Evolutionary conservation across 371 early-diverging fungal genomes (phyloP).

Genomic region (Rhizopus stolonifer): DNA sequence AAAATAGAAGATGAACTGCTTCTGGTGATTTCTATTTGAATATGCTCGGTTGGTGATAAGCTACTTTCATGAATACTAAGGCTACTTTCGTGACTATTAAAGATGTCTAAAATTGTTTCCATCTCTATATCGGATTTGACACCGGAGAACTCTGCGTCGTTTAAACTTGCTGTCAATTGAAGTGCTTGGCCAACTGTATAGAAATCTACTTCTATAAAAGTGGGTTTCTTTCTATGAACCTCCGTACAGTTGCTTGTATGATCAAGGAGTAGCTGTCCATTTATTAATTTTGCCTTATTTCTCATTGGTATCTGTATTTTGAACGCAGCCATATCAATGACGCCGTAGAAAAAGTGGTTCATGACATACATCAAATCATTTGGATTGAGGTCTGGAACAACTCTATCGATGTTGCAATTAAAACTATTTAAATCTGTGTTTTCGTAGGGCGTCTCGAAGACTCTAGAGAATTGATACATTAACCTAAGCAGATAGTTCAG

Average conservation of each 20-base stretch:
- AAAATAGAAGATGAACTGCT: background rate
- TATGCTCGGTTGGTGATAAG: conserved; percentile 7
- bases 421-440: conserved; percentile 30
- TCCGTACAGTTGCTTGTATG: conserved; percentile 41
- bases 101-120: background rate
- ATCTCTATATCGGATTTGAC: background rate
- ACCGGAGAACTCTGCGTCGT: conserved; percentile 43
- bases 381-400: conserved; percentile 17
- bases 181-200: conserved; percentile 59
- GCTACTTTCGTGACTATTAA: too few relatives aligned
- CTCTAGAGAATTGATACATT: conserved; percentile 47
- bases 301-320: conserved; percentile 36
- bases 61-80: background rate
- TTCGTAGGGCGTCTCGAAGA: conserved; percentile 59
- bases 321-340: conserved; percentile 24
- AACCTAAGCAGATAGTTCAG: conserved; percentile 33
- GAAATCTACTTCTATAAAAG: conserved; percentile 74
- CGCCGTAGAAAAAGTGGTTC: conserved; percentile 57
- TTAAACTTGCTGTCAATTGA: conserved; percentile 49
- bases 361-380: conserved; percentile 50
- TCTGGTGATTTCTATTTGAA: conserved; percentile 9
- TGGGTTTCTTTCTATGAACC: conserved; percentile 51
- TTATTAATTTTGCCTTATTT: conserved; percentile 37
- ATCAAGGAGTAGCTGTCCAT: conserved; percentile 25
- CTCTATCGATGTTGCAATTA: conserved; percentile 57